Evolutionary conservation across 1,284 basidiomycete genomes (phyloP).

Genomic region (Peniophora sp.): DNA sequence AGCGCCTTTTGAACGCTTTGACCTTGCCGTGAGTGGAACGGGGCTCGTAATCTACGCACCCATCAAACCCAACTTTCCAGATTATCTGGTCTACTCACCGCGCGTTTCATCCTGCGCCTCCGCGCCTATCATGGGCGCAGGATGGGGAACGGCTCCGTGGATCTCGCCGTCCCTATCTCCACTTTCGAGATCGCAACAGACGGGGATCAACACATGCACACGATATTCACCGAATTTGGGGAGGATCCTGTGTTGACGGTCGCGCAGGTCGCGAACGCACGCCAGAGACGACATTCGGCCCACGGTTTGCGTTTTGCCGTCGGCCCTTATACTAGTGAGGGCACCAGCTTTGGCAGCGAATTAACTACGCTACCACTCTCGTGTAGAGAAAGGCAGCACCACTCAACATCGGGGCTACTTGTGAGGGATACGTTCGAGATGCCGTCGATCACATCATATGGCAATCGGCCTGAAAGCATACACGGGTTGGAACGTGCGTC

Average conservation of each 20-base stretch:
- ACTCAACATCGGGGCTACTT: too few relatives aligned
- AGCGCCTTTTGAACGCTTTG: conserved; percentile 21
- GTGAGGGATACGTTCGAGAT: too few relatives aligned
- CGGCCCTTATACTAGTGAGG: too few relatives aligned
- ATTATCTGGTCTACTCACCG: not conserved
- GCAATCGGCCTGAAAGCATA: too few relatives aligned
- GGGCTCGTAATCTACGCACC: not conserved
- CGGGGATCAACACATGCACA: not conserved
- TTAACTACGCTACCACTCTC: too few relatives aligned
- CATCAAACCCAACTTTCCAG: not conserved
- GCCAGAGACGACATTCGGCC: too few relatives aligned
- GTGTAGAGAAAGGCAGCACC: too few relatives aligned
- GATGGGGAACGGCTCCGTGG: too few relatives aligned
- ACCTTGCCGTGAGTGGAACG: conserved; percentile 15
- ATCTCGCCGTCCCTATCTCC: not conserved
- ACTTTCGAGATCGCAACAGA: not conserved
- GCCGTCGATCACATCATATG: too few relatives aligned
- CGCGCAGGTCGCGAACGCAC: not conserved
- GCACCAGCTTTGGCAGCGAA: too few relatives aligned
- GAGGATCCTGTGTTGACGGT: not conserved
- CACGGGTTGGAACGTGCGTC: too few relatives aligned
- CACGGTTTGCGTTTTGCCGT: too few relatives aligned
- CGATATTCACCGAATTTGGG: not conserved
- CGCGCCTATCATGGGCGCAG: not conserved
- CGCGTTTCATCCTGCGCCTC: conserved; percentile 1